These are phyloP conservation scores for Curvularia lunata DNA, from an alignment of 2,329 filamentous ascomycete species.

Conservation along the genomic window DNA sequence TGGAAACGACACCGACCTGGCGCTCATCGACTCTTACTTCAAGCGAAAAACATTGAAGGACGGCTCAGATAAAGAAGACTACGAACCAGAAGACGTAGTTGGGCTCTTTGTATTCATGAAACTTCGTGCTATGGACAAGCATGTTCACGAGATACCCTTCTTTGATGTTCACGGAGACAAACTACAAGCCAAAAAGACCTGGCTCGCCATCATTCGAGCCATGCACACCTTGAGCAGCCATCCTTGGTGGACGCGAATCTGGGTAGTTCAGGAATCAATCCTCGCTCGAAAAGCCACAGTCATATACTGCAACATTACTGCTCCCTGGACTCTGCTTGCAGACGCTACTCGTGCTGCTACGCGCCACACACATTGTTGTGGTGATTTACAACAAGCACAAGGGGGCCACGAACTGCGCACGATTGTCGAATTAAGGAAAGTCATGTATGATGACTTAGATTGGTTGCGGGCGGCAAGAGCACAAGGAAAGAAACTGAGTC, in stretches of 20 bases:
- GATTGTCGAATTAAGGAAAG: background rate
- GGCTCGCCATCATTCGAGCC: slow-evolving; percentile 2
- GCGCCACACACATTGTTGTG: background rate
- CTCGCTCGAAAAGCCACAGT: slow-evolving; percentile 19
- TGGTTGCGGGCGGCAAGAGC: background rate
- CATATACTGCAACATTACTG: slow-evolving; percentile 11
- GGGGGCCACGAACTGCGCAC: background rate
- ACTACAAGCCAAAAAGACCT: background rate
- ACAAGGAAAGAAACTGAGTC: background rate
- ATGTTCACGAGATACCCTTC: slow-evolving; percentile 5
- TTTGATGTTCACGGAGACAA: slow-evolving; percentile 1
- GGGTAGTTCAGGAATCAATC: slow-evolving; percentile 24
- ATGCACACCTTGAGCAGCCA: background rate
- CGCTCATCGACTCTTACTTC: background rate
- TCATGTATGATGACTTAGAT: background rate
- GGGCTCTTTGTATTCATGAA: slow-evolving; percentile 7
- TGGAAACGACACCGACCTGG: background rate
- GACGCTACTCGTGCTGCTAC: background rate
- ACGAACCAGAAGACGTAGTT: slow-evolving; percentile 2
- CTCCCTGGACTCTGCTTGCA: slow-evolving; percentile 19
- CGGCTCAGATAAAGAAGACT: background rate
- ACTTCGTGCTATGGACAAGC: slow-evolving; percentile 1
- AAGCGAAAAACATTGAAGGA: background rate
- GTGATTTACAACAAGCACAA: background rate
- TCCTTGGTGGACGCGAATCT: slow-evolving; percentile 21